phyloP scores from a whole-genome alignment of 257 asterid species.

The Solanum sitiens region DNA sequence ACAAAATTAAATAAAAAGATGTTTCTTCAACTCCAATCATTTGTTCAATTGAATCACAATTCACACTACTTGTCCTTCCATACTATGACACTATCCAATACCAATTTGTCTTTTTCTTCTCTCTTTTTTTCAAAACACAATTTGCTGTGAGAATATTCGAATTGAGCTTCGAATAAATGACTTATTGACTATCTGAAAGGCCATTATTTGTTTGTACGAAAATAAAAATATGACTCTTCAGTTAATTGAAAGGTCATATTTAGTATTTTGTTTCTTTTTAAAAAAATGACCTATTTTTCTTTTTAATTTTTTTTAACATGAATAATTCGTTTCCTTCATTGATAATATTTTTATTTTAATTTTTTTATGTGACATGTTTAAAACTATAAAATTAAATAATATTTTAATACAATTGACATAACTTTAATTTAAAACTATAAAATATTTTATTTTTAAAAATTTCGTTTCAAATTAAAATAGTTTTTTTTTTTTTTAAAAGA shows the following conservation, averaged over 20 bases:
- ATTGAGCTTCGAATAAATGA: not conserved
- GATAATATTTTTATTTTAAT: no score
- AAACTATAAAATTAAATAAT: no score
- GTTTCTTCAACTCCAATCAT: not conserved
- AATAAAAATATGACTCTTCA: not conserved
- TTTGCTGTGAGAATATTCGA: not conserved
- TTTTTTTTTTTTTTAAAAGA: no score
- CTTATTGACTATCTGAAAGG: not conserved
- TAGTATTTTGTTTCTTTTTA: not conserved
- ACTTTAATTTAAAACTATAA: no score
- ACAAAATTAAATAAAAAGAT: not conserved
- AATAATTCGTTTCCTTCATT: no score
- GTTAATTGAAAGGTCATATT: not conserved
- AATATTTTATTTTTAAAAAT: no score
- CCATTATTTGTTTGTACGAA: not conserved
- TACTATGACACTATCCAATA: not conserved
- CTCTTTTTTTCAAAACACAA: not conserved
- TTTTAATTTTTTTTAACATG: no score
- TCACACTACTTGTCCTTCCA: not conserved
- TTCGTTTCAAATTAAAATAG: no score
- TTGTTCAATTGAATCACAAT: not conserved
- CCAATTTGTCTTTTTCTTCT: not conserved
- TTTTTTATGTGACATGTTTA: no score
- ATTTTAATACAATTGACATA: no score
- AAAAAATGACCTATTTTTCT: no score